phyloP scores from a whole-genome alignment of 2,329 filamentous ascomycete species.

The Penicillium hordei region DNA sequence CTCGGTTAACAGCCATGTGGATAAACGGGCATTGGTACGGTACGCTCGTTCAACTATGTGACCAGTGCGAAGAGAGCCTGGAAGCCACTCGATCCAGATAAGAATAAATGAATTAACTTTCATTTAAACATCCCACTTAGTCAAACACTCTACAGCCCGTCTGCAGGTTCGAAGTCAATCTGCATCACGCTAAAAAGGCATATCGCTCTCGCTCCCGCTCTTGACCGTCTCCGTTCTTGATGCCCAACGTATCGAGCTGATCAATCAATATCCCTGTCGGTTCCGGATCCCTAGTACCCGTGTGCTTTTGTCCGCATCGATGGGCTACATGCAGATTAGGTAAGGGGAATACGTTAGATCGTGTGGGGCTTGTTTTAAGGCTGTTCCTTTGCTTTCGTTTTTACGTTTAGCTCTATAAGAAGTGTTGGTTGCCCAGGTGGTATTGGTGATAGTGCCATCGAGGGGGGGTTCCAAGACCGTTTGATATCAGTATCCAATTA shows the following conservation, averaged over 20 bases:
- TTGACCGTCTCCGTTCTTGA: not conserved
- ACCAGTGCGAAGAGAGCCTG: not conserved
- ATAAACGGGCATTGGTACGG: not conserved
- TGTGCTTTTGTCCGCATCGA: not conserved
- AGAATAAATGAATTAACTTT: not conserved
- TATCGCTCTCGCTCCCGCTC: not conserved
- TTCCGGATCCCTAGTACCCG: not conserved
- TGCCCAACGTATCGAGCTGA: constrained; percentile 1
- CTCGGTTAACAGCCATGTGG: not conserved
- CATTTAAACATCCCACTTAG: not conserved
- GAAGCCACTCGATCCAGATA: not conserved
- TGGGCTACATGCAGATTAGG: not conserved
- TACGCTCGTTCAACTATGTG: not conserved
- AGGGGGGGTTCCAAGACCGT: not conserved
- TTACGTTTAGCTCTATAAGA: not conserved
- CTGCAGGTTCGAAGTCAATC: not conserved
- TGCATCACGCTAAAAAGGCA: not conserved
- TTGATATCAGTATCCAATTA: not conserved
- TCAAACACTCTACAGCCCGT: not conserved
- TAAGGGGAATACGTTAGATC: too few relatives aligned
- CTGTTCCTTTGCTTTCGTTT: not conserved
- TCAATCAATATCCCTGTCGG: not conserved
- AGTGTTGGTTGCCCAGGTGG: not conserved
- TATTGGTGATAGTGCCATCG: not conserved
- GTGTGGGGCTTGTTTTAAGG: not conserved